These are phyloP conservation scores for Boletus huronensis DNA, from an alignment of 768 basidiomycete genomes.

Conservation along the genomic window DNA sequence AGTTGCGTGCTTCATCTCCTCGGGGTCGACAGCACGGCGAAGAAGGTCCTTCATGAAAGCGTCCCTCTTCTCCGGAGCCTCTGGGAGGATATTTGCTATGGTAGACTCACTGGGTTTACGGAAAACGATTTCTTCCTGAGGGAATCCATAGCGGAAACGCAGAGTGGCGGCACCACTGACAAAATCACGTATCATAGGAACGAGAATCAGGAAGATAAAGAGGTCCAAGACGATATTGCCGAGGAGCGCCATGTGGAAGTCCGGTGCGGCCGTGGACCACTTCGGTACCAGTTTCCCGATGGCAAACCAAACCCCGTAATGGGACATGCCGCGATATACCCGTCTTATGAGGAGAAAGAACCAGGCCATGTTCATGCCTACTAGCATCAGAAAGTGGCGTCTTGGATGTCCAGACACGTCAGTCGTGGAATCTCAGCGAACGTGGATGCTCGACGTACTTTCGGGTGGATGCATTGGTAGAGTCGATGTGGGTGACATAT, in stretches of 20 bases:
- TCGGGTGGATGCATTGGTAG: constrained; percentile 14
- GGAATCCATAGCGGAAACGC: constrained; percentile 30
- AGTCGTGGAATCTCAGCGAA: neutral
- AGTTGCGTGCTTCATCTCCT: constrained; percentile 22
- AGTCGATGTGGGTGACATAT: constrained; percentile 30
- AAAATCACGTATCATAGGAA: constrained; percentile 26
- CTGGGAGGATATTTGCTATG: constrained; percentile 21
- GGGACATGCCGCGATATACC: constrained; percentile 20
- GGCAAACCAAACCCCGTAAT: constrained; percentile 29
- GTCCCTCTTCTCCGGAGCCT: constrained; percentile 28
- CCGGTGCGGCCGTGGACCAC: constrained; percentile 14
- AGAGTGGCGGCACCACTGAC: constrained; percentile 14
- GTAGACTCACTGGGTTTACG: constrained; percentile 30
- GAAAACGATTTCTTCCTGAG: constrained; percentile 27
- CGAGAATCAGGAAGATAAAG: constrained; percentile 25
- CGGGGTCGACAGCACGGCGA: constrained; percentile 28
- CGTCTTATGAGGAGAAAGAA: constrained; percentile 25
- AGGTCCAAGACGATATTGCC: constrained; percentile 25
- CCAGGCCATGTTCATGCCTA: constrained; percentile 27
- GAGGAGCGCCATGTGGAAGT: constrained; percentile 15
- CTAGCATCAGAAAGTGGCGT: constrained; percentile 25
- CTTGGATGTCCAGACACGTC: constrained; percentile 14
- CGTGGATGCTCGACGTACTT: constrained; percentile 19
- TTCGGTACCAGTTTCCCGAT: constrained; percentile 19
- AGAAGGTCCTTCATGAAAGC: constrained; percentile 23